Evolutionary conservation across 306 rosid species (phyloP).

Genomic region (Alnus rubra): DNA sequence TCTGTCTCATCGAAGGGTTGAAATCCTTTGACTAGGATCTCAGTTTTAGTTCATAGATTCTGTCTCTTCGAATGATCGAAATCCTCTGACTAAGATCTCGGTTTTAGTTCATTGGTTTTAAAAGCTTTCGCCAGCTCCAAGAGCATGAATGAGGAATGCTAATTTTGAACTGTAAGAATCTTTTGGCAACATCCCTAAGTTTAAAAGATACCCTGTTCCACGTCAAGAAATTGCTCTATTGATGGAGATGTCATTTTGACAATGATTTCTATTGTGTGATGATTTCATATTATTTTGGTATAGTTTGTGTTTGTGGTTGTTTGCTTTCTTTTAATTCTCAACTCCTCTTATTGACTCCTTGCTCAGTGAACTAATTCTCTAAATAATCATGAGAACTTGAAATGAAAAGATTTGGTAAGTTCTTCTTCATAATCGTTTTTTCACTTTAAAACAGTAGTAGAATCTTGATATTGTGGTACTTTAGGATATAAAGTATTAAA

Average conservation of each 20-base stretch:
- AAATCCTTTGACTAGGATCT: too few relatives aligned
- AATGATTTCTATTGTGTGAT: not conserved
- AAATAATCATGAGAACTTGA: not conserved
- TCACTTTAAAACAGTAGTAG: not conserved
- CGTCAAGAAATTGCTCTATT: not conserved
- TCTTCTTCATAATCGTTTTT: not conserved
- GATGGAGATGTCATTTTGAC: not conserved
- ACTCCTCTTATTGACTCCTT: not conserved
- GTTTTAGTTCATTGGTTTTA: too few relatives aligned
- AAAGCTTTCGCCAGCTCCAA: too few relatives aligned
- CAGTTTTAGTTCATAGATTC: too few relatives aligned
- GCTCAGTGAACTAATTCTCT: not conserved
- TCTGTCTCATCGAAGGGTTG: too few relatives aligned
- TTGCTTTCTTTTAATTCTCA: not conserved
- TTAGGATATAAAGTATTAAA: not conserved
- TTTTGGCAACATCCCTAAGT: too few relatives aligned
- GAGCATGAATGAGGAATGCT: too few relatives aligned
- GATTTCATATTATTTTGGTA: not conserved
- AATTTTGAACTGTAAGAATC: too few relatives aligned
- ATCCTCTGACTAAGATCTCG: too few relatives aligned
- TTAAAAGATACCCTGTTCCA: too few relatives aligned
- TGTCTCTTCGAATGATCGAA: too few relatives aligned
- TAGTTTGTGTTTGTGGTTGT: not conserved
- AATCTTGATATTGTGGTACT: not conserved
- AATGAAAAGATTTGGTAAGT: not conserved